Percentiles rank a stretch among this genome's conserved stretches.
Conservation (phyloP, 208 protist species). For the Leishmania mexicana region DNA sequence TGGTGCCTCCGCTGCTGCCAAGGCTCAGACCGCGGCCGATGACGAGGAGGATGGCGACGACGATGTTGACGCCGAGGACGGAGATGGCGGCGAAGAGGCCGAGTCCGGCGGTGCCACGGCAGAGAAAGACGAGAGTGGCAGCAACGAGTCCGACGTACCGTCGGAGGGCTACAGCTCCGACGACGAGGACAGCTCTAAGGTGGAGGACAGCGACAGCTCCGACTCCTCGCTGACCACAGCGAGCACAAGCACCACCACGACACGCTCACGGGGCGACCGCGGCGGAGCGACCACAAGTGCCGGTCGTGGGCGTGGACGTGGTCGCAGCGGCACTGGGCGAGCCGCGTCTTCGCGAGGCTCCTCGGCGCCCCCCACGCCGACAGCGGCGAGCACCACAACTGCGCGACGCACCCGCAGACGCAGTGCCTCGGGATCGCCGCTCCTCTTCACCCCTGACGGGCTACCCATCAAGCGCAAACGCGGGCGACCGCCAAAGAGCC, state of each 20-base stretch:
- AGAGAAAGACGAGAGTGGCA: slow-evolving; percentile 5
- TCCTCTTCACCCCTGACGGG: slow-evolving; percentile 29
- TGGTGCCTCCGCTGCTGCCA: slow-evolving; percentile 1
- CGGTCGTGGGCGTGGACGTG: slow-evolving; percentile 25
- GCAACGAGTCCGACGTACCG: not conserved
- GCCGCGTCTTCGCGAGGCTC: not conserved
- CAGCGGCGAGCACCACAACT: slow-evolving; percentile 4
- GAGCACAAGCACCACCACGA: not conserved
- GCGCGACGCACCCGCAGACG: slow-evolving; percentile 3
- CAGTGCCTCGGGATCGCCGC: slow-evolving; percentile 6
- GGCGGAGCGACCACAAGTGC: slow-evolving; percentile 6
- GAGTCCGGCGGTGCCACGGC: not conserved
- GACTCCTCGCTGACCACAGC: slow-evolving; percentile 9
- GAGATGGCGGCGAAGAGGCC: not conserved
- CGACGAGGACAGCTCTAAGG: not conserved
- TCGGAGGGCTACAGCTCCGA: slow-evolving; percentile 6
- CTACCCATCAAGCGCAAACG: slow-evolving; percentile 61
- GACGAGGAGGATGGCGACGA: slow-evolving; percentile 14
- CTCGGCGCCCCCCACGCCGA: not conserved
- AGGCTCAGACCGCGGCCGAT: not conserved
- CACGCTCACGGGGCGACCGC: slow-evolving; percentile 1
- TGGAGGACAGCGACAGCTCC: not conserved
- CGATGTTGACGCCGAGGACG: not conserved
- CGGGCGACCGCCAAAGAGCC: slow-evolving; percentile 61
- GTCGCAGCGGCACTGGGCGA: slow-evolving; percentile 25